Evolutionary conservation across 1,284 basidiomycete genomes (phyloP).

Genomic region (Cerrena zonata): DNA sequence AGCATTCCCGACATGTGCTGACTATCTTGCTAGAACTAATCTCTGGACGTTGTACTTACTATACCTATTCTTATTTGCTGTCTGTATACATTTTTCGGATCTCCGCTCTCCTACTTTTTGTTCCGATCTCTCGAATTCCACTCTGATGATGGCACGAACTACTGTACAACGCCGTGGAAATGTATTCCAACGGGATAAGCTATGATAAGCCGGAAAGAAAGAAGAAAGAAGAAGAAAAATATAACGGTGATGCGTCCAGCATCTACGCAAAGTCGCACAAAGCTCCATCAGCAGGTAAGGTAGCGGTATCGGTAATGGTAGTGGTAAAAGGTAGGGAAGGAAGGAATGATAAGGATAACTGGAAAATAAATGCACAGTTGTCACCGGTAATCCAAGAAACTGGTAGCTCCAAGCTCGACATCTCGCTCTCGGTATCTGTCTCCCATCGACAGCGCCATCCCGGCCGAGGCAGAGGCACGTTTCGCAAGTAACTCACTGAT

Average conservation of each 20-base stretch:
- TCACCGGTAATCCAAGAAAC: background rate
- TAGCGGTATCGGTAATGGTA: background rate
- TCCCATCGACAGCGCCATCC: background rate
- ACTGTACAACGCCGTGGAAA: background rate
- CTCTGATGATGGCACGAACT: background rate
- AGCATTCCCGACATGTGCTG: background rate
- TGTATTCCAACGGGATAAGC: background rate
- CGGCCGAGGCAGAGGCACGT: background rate
- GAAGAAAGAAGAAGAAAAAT: background rate
- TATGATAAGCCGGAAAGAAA: background rate
- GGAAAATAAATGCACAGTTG: background rate
- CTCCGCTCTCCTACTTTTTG: conserved; percentile 22
- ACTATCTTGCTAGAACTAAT: conserved; percentile 20
- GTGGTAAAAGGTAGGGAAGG: background rate
- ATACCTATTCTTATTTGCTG: conserved; percentile 24
- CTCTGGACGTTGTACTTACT: conserved; percentile 20
- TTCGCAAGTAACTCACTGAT: background rate
- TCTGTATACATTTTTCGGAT: conserved; percentile 3
- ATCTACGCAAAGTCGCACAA: background rate
- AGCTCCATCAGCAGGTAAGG: background rate
- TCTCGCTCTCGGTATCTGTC: background rate
- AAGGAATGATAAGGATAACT: background rate
- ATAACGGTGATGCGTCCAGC: background rate
- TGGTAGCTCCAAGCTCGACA: background rate
- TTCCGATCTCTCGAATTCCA: background rate